phyloP scores from a whole-genome alignment of 495 filamentous ascomycete genomes.

The Penicillium riverlandense region DNA sequence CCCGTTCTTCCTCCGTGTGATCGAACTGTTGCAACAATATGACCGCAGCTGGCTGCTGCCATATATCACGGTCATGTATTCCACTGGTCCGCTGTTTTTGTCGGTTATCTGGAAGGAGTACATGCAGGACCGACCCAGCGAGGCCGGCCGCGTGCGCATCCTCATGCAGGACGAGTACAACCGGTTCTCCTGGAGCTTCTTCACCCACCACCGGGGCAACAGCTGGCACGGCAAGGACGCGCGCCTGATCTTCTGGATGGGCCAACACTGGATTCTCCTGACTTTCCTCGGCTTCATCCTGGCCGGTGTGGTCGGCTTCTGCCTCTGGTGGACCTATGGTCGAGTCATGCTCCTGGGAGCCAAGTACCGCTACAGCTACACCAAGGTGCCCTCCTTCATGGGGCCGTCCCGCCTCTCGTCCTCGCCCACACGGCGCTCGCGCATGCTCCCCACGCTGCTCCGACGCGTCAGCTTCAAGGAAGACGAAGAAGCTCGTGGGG shows the following conservation, averaged over 20 bases:
- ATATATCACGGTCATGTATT: constrained; percentile 86
- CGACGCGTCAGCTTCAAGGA: constrained; percentile 40
- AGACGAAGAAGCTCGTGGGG: constrained; percentile 31
- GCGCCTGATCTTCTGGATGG: constrained; percentile 73
- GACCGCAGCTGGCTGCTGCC: constrained; percentile 72
- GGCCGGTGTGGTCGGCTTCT: constrained; percentile 48
- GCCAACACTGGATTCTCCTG: constrained; percentile 65
- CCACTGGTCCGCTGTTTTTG: constrained; percentile 77
- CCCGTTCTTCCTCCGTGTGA: constrained; percentile 72
- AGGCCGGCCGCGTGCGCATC: constrained; percentile 41
- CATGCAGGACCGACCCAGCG: constrained; percentile 36
- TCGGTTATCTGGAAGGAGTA: constrained; percentile 82
- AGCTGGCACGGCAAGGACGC: constrained; percentile 75
- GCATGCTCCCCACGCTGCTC: constrained; percentile 32
- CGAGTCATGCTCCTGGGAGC: constrained; percentile 39
- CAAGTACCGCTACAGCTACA: constrained; percentile 38
- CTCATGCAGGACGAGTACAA: constrained; percentile 66
- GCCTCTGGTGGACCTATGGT: constrained; percentile 50
- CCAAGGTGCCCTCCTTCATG: constrained; percentile 26
- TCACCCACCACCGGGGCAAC: constrained; percentile 65
- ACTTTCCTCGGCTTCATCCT: constrained; percentile 57
- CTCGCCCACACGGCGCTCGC: constrained; percentile 29
- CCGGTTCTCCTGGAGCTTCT: constrained; percentile 66
- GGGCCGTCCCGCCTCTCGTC: constrained; percentile 21
- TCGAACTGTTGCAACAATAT: constrained; percentile 62